These are phyloP conservation scores for Candida arabinofermentans DNA, from an alignment of 805 yeast genomes.

Conservation along the genomic window DNA sequence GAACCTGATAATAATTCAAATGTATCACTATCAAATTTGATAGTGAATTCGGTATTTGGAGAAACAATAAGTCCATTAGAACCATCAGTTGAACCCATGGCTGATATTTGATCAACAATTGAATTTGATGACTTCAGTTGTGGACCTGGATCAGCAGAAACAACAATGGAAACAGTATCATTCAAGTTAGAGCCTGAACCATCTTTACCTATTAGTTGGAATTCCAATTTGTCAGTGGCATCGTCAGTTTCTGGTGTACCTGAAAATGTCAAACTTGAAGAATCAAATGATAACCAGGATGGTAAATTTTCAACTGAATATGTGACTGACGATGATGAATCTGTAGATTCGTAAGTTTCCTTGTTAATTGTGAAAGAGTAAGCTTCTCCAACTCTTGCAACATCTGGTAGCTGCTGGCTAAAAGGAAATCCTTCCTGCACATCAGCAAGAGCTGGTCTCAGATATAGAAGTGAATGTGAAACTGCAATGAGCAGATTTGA, in stretches of 20 bases:
- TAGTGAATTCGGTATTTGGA: constrained; percentile 64
- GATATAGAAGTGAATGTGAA: constrained; percentile 1
- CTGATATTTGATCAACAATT: constrained; percentile 50
- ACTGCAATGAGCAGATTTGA: background rate
- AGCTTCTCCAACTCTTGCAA: constrained; percentile 64
- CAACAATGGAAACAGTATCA: constrained; percentile 52
- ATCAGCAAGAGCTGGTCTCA: background rate
- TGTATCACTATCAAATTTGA: constrained; percentile 58
- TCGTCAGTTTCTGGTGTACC: constrained; percentile 61
- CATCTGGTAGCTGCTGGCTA: constrained; percentile 78
- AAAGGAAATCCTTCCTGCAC: constrained; percentile 60
- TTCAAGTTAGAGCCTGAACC: constrained; percentile 43
- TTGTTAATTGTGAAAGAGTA: constrained; percentile 66
- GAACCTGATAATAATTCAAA: constrained; percentile 47
- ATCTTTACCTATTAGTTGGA: constrained; percentile 65
- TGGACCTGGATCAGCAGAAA: constrained; percentile 57
- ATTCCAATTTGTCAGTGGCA: constrained; percentile 42
- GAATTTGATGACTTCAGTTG: constrained; percentile 36
- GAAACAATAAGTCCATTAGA: constrained; percentile 64
- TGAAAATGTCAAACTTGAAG: constrained; percentile 50
- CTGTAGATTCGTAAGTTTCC: constrained; percentile 55
- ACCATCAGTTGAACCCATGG: constrained; percentile 76
- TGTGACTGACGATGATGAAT: constrained; percentile 38
- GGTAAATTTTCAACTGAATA: constrained; percentile 65
- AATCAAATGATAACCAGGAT: constrained; percentile 73